Evolutionary conservation across 139 green algal species (phyloP).

Genomic region (Chlamydomonas sp.): DNA sequence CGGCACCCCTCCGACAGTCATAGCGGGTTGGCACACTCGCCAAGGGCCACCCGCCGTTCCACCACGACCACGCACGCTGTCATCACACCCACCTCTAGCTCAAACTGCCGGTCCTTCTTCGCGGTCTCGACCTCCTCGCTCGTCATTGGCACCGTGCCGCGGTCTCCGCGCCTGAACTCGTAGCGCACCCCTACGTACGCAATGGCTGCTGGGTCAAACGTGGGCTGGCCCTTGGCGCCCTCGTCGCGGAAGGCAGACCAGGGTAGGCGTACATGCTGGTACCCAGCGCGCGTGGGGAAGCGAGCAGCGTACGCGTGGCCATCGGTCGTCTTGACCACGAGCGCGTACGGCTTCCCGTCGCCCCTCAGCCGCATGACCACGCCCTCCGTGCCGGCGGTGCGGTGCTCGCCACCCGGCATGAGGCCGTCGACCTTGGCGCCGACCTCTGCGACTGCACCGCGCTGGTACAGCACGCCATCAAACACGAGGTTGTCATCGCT

Average conservation of each 20-base stretch:
- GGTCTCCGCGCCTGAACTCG: background rate
- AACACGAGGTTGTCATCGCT: conserved; percentile 63
- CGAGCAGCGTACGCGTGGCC: conserved; percentile 51
- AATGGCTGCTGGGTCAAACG: conserved; percentile 33
- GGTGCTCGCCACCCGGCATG: conserved; percentile 43
- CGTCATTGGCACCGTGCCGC: background rate
- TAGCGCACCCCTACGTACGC: conserved; percentile 22
- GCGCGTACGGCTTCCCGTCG: conserved; percentile 79
- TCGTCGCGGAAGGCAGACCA: conserved; percentile 73
- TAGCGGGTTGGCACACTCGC: too few relatives aligned
- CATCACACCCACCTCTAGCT: conserved; percentile 55
- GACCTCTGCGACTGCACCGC: conserved; percentile 55
- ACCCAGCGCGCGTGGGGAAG: conserved; percentile 58
- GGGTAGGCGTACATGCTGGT: conserved; percentile 69
- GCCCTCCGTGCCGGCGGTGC: conserved; percentile 62
- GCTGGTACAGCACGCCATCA: conserved; percentile 49
- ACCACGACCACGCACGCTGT: too few relatives aligned
- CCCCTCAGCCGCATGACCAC: conserved; percentile 66
- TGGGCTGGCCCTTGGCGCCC: conserved; percentile 24
- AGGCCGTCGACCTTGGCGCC: conserved; percentile 26
- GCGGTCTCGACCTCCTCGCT: conserved; percentile 4
- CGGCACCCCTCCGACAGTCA: too few relatives aligned
- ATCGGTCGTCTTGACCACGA: conserved; percentile 47
- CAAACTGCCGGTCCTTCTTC: conserved; percentile 36
- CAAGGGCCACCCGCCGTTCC: too few relatives aligned